Percentiles rank a stretch among this genome's conserved stretches.
phyloP scores from a whole-genome alignment of 352 stramenopile species.

The Pythium oligandrum region DNA sequence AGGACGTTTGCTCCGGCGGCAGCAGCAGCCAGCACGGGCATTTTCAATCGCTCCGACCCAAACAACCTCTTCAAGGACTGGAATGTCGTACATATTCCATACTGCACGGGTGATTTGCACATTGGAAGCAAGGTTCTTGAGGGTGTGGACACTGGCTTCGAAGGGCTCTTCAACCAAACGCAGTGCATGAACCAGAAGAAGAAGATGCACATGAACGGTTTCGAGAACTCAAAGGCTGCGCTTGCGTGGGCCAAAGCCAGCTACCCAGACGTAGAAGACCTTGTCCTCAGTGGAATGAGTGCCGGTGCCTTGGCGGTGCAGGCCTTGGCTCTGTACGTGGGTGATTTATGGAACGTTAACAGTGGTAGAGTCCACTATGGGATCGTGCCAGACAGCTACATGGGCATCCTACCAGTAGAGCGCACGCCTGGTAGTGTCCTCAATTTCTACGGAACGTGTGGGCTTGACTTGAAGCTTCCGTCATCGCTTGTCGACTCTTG shows the following conservation, averaged over 20 bases:
- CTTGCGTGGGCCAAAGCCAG: constrained; percentile 16
- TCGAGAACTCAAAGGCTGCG: constrained; percentile 12
- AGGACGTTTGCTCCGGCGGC: constrained; percentile 35
- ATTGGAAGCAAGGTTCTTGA: constrained; percentile 30
- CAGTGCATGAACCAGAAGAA: constrained; percentile 39
- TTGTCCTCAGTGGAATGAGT: constrained; percentile 14
- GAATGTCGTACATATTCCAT: constrained; percentile 64
- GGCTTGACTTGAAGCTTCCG: constrained; percentile 27
- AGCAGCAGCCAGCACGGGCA: constrained; percentile 22
- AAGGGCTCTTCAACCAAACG: constrained; percentile 29
- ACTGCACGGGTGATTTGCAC: constrained; percentile 69
- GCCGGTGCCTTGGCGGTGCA: constrained; percentile 45
- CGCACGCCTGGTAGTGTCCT: constrained; percentile 37
- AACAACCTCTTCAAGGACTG: constrained; percentile 64
- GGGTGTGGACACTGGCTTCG: constrained; percentile 23
- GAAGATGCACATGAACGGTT: constrained; percentile 16
- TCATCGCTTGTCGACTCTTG: constrained; percentile 23
- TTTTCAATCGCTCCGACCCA: constrained; percentile 44
- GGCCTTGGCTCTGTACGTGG: constrained; percentile 33
- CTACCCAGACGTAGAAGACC: constrained; percentile 13
- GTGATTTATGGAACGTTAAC: constrained; percentile 43
- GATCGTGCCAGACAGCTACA: constrained; percentile 54
- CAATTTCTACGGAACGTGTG: constrained; percentile 49
- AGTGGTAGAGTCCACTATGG: constrained; percentile 35
- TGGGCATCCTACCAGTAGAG: constrained; percentile 41